A percentile compares a stretch with the other conserved stretches of the same genome.
Conservation (phyloP, 441 rosid species). For the Populus trichocarpa region DNA sequence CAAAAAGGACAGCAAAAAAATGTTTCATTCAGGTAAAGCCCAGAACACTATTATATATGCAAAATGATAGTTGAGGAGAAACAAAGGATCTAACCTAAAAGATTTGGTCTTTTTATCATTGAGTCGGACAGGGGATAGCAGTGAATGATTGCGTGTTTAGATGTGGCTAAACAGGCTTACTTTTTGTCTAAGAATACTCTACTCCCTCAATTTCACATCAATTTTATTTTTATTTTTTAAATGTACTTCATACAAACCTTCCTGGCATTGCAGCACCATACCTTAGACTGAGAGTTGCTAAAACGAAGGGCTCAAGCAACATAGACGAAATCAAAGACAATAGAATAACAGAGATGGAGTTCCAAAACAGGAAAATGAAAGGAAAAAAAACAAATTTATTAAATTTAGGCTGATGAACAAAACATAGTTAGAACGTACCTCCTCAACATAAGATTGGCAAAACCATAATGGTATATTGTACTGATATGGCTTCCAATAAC, state of each 20-base stretch:
- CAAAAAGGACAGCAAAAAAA: neutral
- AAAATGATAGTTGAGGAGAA: neutral
- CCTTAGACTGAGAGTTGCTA: neutral
- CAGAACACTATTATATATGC: neutral
- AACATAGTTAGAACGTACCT: slow-evolving; percentile 42
- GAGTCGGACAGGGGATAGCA: neutral
- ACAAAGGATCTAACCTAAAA: neutral
- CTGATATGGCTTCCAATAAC: slow-evolving; percentile 93
- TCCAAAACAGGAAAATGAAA: neutral
- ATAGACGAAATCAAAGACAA: neutral
- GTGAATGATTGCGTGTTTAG: too few species aligned
- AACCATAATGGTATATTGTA: slow-evolving; percentile 89
- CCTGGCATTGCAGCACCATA: too few species aligned
- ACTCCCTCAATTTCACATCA: neutral
- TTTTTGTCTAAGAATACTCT: neutral
- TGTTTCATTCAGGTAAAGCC: neutral
- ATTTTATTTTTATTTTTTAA: neutral
- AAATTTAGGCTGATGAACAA: neutral
- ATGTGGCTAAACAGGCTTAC: neutral
- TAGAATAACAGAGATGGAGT: neutral
- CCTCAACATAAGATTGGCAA: slow-evolving; percentile 93
- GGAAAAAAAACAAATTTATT: neutral
- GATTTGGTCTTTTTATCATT: neutral
- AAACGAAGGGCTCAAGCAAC: neutral
- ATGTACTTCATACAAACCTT: neutral